Percentiles rank a stretch among this genome's conserved stretches.
These are phyloP conservation scores for Phaeoacremonium minimum DNA, from an alignment of 2,329 filamentous ascomycete species.

Conservation along the genomic window DNA sequence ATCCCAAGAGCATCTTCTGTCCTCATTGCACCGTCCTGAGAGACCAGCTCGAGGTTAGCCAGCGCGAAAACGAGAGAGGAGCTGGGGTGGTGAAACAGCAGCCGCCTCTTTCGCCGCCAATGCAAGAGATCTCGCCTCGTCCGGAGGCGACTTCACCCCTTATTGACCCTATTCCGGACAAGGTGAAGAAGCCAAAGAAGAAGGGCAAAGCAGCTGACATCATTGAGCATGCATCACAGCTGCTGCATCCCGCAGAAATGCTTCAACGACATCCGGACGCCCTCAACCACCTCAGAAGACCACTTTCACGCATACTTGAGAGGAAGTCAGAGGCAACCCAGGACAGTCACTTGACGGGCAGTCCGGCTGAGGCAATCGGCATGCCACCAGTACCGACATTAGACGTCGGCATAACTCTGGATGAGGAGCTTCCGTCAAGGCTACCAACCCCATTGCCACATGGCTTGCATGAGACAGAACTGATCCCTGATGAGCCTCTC, in stretches of 20 bases:
- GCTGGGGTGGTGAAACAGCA: not conserved
- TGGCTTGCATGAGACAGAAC: too few relatives aligned
- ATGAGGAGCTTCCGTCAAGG: too few relatives aligned
- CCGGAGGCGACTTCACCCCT: not conserved
- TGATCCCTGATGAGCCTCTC: too few relatives aligned
- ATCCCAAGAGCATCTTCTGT: not conserved
- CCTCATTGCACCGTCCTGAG: not conserved
- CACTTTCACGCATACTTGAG: not conserved
- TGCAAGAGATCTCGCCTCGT: not conserved
- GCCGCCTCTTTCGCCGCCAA: not conserved
- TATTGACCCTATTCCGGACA: not conserved
- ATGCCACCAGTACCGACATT: too few relatives aligned
- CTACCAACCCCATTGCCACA: too few relatives aligned
- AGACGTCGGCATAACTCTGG: too few relatives aligned
- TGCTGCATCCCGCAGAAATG: too few relatives aligned
- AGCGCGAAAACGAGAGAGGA: not conserved
- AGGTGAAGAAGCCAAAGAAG: not conserved
- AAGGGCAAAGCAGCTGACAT: too few relatives aligned
- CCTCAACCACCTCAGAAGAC: not conserved
- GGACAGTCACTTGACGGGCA: not conserved
- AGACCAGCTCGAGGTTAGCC: not conserved
- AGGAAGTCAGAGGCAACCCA: not conserved
- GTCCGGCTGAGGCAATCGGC: not conserved
- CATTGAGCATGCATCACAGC: too few relatives aligned
- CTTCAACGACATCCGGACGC: not conserved